Conservation (phyloP, 805 yeast species). For the Zygoascus tannicola region DNA sequence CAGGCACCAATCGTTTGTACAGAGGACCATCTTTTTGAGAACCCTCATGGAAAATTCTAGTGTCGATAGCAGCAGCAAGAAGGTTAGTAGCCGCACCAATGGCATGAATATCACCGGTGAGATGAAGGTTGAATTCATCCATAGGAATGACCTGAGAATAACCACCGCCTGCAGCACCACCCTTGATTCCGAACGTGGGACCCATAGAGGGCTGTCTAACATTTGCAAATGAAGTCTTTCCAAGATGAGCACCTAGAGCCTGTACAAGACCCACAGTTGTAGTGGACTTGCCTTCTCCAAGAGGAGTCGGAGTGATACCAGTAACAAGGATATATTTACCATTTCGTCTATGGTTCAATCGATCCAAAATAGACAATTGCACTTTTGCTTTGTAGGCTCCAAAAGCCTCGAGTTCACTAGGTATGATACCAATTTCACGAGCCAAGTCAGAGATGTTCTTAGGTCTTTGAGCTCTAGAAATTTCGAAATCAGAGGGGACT, state of each 20-base stretch:
- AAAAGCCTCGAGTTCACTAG: constrained; percentile 72
- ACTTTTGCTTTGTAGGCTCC: constrained; percentile 90
- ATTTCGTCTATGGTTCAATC: constrained; percentile 52
- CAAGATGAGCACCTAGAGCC: constrained; percentile 86
- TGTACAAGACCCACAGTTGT: constrained; percentile 96
- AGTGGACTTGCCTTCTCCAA: constrained; percentile 97
- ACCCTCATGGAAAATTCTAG: constrained; percentile 90
- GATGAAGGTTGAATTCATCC: constrained; percentile 97
- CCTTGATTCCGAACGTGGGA: constrained; percentile 96
- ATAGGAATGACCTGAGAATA: constrained; percentile 96
- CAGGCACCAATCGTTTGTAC: constrained; percentile 79
- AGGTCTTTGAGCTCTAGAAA: constrained; percentile 82
- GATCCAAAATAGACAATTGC: constrained; percentile 55
- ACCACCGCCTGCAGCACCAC: constrained; percentile 99
- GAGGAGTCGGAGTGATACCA: constrained; percentile 96
- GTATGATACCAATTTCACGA: constrained; percentile 67
- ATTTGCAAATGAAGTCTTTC: constrained; percentile 77
- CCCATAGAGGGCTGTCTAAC: constrained; percentile 99
- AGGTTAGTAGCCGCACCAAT: constrained; percentile 88
- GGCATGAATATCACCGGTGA: constrained; percentile 97
- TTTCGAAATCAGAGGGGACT: constrained; percentile 86
- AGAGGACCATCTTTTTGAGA: constrained; percentile 77
- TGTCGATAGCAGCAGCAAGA: constrained; percentile 92
- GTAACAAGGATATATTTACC: constrained; percentile 90
- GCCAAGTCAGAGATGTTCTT: constrained; percentile 72